phyloP scores from a whole-genome alignment of 768 basidiomycete species.

The Termitomyces eurrhizus region DNA sequence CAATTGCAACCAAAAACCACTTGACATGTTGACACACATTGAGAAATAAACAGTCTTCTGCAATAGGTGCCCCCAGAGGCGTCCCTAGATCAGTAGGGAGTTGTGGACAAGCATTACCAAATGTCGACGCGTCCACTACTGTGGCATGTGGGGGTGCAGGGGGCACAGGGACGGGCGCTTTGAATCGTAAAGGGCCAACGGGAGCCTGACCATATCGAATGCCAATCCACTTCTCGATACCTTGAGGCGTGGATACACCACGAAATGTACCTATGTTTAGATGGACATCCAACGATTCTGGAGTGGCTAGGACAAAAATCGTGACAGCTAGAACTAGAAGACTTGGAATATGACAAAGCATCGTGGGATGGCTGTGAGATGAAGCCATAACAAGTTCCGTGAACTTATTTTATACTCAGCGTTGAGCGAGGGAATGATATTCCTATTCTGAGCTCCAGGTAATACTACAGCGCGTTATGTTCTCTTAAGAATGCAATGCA shows the following conservation, averaged over 20 bases:
- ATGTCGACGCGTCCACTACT: constrained; percentile 39
- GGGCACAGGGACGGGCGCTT: constrained; percentile 44
- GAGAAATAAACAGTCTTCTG: constrained; percentile 53
- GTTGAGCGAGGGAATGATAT: background rate
- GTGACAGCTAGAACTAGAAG: background rate
- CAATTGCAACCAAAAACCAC: background rate
- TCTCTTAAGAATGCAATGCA: background rate
- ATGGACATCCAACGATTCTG: constrained; percentile 30
- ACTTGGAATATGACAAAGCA: background rate
- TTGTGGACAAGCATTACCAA: constrained; percentile 57
- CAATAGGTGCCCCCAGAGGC: constrained; percentile 39
- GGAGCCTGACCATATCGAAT: constrained; percentile 60
- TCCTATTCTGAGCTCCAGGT: background rate
- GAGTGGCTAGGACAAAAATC: background rate
- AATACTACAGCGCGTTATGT: background rate
- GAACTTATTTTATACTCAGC: background rate
- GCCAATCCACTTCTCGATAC: constrained; percentile 56
- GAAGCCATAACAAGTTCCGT: background rate
- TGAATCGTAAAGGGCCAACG: constrained; percentile 51
- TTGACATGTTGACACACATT: constrained; percentile 35
- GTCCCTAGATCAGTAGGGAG: constrained; percentile 34
- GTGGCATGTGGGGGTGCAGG: constrained; percentile 15
- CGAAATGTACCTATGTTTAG: constrained; percentile 44
- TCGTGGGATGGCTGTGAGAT: background rate
- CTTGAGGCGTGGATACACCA: constrained; percentile 37